A percentile compares a stretch with the other conserved stretches of the same genome.
phyloP scores from a whole-genome alignment of 305 asterid genomes.

The Fraxinus sp. region DNA sequence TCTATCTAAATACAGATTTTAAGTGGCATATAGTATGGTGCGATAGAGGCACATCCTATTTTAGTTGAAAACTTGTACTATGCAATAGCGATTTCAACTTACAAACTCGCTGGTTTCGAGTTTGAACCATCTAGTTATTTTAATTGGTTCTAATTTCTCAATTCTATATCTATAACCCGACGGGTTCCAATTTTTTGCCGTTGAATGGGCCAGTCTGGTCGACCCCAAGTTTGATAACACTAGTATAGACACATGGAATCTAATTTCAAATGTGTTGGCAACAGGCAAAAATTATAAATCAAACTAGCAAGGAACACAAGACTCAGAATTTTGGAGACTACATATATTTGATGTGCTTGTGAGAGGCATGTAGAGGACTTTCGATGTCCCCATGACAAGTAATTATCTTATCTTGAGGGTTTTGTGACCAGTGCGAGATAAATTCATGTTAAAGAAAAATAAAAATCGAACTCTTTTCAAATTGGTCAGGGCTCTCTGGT shows the following conservation, averaged over 20 bases:
- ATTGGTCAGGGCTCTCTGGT: too few relatives aligned
- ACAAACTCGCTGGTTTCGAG: not conserved
- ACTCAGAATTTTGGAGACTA: not conserved
- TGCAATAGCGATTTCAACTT: not conserved
- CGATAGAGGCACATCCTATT: not conserved
- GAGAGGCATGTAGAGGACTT: not conserved
- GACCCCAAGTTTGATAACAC: not conserved
- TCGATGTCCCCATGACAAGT: not conserved
- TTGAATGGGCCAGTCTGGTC: not conserved
- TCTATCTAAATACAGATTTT: not conserved
- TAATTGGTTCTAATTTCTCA: not conserved
- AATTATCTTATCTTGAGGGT: not conserved
- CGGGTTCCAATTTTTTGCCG: not conserved
- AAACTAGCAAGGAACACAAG: not conserved
- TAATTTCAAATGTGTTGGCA: not conserved
- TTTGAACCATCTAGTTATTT: not conserved
- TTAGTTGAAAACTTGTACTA: not conserved
- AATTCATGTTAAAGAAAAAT: not conserved
- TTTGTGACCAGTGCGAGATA: not conserved
- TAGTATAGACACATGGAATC: not conserved
- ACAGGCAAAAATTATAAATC: too few relatives aligned
- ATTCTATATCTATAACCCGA: not conserved
- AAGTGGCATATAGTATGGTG: not conserved
- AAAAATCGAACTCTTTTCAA: not conserved
- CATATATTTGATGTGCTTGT: not conserved